Conservation (phyloP, 768 basidiomycete species). For the Kwoniella pini region DNA sequence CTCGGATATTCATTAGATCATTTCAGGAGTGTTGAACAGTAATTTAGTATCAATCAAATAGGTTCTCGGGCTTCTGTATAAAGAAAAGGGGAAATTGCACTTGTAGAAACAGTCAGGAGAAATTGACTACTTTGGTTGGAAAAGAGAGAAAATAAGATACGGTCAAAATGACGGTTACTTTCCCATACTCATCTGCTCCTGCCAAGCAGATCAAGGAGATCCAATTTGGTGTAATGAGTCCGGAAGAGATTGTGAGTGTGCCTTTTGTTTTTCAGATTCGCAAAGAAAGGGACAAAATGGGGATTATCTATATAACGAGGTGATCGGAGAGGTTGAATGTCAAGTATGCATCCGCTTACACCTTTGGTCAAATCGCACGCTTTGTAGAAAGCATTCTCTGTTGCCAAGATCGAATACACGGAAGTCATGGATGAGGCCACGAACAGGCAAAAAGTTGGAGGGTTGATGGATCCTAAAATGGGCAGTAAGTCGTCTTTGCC, state of each 20-base stretch:
- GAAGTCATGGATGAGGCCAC: constrained; percentile 97
- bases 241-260: constrained; percentile 92
- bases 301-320: neutral
- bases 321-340: neutral
- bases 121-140: neutral
- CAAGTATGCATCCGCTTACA: constrained; percentile 11
- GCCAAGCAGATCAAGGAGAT: constrained; percentile 95
- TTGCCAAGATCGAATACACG: constrained; percentile 96
- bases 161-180: constrained; percentile 46
- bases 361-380: constrained; percentile 1
- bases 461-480: constrained; percentile 97
- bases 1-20: neutral
- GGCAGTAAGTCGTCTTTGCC: constrained; percentile 61
- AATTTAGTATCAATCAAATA: neutral
- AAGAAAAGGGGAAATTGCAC: neutral
- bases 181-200: constrained; percentile 83
- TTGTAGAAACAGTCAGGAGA: neutral
- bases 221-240: constrained; percentile 97
- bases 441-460: constrained; percentile 85
- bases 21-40: neutral
- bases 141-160: neutral
- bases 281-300: neutral
- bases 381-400: constrained; percentile 92
- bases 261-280: neutral
- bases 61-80: neutral